Percentiles rank a stretch among this genome's conserved stretches.
Conservation (phyloP, 257 asterid species). For the Solanum sparsipilum region DNA sequence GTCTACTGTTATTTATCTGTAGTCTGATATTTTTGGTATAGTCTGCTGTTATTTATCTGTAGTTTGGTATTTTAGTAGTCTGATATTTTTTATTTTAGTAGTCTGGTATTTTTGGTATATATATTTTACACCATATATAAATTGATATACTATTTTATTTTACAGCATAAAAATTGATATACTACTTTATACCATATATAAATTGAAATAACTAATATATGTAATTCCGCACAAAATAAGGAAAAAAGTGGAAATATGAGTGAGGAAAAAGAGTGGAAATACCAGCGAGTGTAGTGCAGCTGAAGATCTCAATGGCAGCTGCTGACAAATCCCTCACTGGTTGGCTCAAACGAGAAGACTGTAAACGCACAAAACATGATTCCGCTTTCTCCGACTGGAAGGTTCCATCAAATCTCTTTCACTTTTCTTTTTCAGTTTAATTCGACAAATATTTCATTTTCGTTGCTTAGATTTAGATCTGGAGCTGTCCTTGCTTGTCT, state of each 20-base stretch:
- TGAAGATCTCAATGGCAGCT: background rate
- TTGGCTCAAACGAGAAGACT: constrained; percentile 66
- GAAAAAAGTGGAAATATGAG: background rate
- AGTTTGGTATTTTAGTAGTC: no score
- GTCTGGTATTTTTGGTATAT: no score
- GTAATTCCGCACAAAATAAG: background rate
- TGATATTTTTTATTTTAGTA: no score
- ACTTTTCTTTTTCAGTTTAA: background rate
- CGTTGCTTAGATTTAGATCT: background rate
- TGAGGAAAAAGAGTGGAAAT: background rate
- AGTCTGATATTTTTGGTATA: no score
- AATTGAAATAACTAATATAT: background rate
- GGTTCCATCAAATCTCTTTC: constrained; percentile 19
- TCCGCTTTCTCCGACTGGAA: constrained; percentile 83
- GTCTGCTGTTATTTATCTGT: no score
- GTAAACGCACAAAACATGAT: constrained; percentile 65
- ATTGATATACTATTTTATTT: no score
- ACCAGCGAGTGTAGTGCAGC: background rate
- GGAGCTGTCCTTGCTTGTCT: background rate
- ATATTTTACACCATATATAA: no score
- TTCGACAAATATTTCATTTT: background rate
- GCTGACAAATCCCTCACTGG: background rate
- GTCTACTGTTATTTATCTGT: no score
- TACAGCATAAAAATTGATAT: no score
- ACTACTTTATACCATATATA: background rate